Conservation (phyloP, 305 asterid genomes). For the Caryopteris hybrid region DNA sequence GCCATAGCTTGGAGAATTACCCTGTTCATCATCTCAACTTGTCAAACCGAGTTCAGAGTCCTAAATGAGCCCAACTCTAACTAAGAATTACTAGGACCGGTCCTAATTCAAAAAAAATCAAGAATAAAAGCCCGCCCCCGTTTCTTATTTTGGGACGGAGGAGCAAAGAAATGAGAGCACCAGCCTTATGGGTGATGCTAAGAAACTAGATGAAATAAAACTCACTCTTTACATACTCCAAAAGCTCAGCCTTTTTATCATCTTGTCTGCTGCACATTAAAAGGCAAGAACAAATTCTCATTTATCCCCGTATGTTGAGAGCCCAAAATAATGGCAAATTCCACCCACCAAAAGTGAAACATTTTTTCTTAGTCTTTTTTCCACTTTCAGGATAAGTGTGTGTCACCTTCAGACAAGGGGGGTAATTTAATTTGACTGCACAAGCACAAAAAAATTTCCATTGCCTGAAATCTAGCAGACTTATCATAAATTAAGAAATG, state of each 20-base stretch:
- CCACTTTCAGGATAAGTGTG: slow-evolving; percentile 12
- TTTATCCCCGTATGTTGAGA: neutral
- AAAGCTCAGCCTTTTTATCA: neutral
- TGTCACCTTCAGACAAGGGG: neutral
- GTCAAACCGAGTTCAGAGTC: no score
- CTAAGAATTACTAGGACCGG: no score
- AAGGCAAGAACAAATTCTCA: slow-evolving; percentile 21
- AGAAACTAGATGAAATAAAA: neutral
- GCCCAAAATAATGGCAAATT: neutral
- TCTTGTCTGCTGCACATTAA: neutral
- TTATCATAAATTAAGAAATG: neutral
- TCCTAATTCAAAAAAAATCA: no score
- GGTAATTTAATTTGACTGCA: neutral
- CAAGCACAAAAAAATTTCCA: neutral
- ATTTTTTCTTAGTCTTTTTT: neutral
- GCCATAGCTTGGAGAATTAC: no score
- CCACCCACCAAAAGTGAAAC: slow-evolving; percentile 17
- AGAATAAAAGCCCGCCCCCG: no score
- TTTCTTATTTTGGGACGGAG: no score
- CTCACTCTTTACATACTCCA: neutral
- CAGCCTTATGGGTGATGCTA: no score
- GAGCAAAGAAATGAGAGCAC: neutral
- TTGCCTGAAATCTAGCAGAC: neutral
- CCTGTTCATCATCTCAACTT: no score
- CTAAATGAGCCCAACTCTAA: no score